Percentiles rank a stretch among this genome's conserved stretches.
These are phyloP conservation scores for Candida yuanshanica DNA, from an alignment of 805 yeast genomes.

Conservation along the genomic window DNA sequence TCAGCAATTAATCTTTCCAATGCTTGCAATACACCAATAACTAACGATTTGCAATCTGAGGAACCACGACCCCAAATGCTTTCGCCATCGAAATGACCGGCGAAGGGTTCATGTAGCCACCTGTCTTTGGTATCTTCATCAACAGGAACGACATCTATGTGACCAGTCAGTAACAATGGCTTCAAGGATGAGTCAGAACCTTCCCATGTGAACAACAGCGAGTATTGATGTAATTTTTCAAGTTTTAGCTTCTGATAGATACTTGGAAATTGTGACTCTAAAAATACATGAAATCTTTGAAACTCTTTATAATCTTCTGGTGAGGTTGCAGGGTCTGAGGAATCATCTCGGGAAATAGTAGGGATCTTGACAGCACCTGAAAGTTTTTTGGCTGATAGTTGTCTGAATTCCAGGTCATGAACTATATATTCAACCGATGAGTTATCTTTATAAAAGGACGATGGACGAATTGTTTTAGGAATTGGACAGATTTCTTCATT, in stretches of 20 bases:
- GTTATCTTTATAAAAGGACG: slow-evolving; percentile 26
- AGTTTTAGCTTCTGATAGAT: slow-evolving; percentile 43
- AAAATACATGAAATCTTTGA: slow-evolving; percentile 43
- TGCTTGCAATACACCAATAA: slow-evolving; percentile 59
- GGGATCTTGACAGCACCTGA: slow-evolving; percentile 47
- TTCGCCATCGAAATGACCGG: slow-evolving; percentile 59
- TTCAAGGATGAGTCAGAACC: slow-evolving; percentile 48
- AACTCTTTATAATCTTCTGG: slow-evolving; percentile 27
- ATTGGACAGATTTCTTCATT: slow-evolving; percentile 16
- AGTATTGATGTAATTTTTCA: slow-evolving; percentile 54
- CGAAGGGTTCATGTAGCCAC: slow-evolving; percentile 66
- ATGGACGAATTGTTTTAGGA: slow-evolving; percentile 18
- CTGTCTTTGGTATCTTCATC: slow-evolving; percentile 46
- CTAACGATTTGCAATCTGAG: slow-evolving; percentile 62
- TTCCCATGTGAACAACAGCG: slow-evolving; percentile 56
- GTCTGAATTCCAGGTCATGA: slow-evolving; percentile 27
- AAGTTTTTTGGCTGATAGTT: slow-evolving; percentile 35
- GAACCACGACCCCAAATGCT: slow-evolving; percentile 71
- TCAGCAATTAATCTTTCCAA: slow-evolving; percentile 42
- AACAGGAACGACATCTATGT: slow-evolving; percentile 79
- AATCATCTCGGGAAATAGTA: slow-evolving; percentile 41
- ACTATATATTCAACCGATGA: slow-evolving; percentile 31
- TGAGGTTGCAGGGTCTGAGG: slow-evolving; percentile 32
- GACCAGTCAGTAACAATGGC: slow-evolving; percentile 69
- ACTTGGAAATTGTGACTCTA: slow-evolving; percentile 49